phyloP scores from a whole-genome alignment of 306 rosid genomes.

The Delonix regia region DNA sequence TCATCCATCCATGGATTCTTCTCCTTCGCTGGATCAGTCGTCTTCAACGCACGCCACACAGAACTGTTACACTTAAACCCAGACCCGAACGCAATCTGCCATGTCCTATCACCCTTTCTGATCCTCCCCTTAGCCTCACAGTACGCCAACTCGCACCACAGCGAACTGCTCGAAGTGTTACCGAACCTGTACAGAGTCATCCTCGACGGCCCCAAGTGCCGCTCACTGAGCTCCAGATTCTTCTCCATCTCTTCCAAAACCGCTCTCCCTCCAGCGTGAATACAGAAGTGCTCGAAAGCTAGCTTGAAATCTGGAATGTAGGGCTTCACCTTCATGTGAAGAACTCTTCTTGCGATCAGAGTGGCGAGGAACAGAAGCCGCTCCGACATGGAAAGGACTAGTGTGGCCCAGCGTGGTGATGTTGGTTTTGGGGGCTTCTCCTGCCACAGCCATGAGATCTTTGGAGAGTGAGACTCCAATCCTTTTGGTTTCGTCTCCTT shows the following conservation, averaged over 20 bases:
- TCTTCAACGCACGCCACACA: constrained; percentile 78
- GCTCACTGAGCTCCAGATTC: constrained; percentile 68
- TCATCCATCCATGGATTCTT: constrained; percentile 89
- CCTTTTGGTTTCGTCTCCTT: constrained; percentile 63
- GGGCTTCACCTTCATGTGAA: constrained; percentile 72
- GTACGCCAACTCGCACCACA: constrained; percentile 91
- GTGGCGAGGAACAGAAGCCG: constrained; percentile 69
- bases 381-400: constrained; percentile 91
- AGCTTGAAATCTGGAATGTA: constrained; percentile 84
- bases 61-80: constrained; percentile 93
- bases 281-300: constrained; percentile 85
- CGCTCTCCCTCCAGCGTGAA: constrained; percentile 91
- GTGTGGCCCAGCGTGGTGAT: constrained; percentile 85
- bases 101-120: constrained; percentile 67
- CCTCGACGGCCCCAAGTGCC: constrained; percentile 95
- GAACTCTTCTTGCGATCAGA: constrained; percentile 61
- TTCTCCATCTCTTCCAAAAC: constrained; percentile 85
- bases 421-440: constrained; percentile 80
- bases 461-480: constrained; percentile 76
- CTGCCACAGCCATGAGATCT: constrained; percentile 84
- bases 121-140: constrained; percentile 81
- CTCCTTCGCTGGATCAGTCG: constrained; percentile 70
- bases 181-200: constrained; percentile 80
- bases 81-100: constrained; percentile 94
- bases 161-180: constrained; percentile 82